A percentile compares a stretch with the other conserved stretches of the same genome.
Evolutionary conservation across 1,284 basidiomycete genomes (phyloP).

Genomic region (Neotropicomus parvogracilis): DNA sequence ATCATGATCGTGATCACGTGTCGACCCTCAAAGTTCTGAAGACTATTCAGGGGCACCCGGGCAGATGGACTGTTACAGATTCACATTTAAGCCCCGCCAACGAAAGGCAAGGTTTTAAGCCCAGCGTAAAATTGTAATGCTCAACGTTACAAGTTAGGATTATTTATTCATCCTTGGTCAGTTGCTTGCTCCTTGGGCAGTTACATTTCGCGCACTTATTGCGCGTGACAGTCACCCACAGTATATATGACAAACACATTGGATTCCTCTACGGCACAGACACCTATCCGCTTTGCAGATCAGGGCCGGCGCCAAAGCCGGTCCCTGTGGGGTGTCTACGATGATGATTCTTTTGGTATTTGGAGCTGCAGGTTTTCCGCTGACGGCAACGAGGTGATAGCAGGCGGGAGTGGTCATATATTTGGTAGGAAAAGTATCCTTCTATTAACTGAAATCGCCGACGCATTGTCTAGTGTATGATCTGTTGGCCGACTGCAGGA

Average conservation of each 20-base stretch:
- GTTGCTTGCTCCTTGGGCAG: slow-evolving; percentile 17
- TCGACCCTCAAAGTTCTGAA: slow-evolving; percentile 77
- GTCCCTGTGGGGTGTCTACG: slow-evolving; percentile 38
- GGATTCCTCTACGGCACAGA: slow-evolving; percentile 68
- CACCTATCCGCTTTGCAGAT: slow-evolving; percentile 71
- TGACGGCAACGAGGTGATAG: slow-evolving; percentile 88
- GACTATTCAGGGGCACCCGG: slow-evolving; percentile 71
- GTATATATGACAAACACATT: slow-evolving; percentile 85
- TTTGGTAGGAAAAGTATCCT: slow-evolving; percentile 51
- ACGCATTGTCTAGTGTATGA: slow-evolving; percentile 73
- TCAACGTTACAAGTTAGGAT: slow-evolving; percentile 50
- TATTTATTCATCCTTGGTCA: slow-evolving; percentile 87
- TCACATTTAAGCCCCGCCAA: slow-evolving; percentile 92
- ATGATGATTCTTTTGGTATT: slow-evolving; percentile 65
- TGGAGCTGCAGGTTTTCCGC: slow-evolving; percentile 96
- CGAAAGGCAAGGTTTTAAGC: slow-evolving; percentile 56
- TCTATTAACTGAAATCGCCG: not conserved
- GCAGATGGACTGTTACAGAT: slow-evolving; percentile 92
- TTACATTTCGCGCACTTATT: slow-evolving; percentile 5
- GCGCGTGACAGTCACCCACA: slow-evolving; percentile 50
- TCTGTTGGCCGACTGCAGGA: slow-evolving; percentile 72
- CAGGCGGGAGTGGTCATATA: slow-evolving; percentile 72
- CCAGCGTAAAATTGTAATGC: slow-evolving; percentile 49
- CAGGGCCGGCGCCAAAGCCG: slow-evolving; percentile 31
- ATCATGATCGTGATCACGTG: slow-evolving; percentile 42